Evolutionary conservation across 23 red algal genomes (phyloP), one percentile per base, ranked within the genome.

Genomic region (Cyanidium caldarium): DNA sequence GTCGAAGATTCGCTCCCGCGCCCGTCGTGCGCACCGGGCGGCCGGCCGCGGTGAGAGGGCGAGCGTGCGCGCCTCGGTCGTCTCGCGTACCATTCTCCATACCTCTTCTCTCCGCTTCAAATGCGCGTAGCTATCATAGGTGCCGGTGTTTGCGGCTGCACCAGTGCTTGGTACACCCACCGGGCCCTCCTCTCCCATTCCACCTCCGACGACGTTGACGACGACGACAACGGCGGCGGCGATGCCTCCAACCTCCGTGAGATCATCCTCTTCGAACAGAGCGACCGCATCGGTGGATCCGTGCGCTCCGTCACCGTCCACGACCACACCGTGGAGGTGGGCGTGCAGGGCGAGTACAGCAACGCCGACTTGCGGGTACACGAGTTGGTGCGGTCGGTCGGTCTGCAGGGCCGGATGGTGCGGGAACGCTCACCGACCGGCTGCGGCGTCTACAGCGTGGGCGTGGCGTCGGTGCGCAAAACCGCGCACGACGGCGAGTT

Each of bases 81-180:
- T n/a, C n/a, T n/a, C n/a, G n/a, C n/a, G n/a, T n/a, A n/a, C n/a
- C n/a, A n/a, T n/a, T n/a, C n/a, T n/a, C n/a, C n/a, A n/a, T n/a
- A n/a, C n/a, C n/a, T n/a, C n/a, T n/a, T n/a, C n/a, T n/a, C n/a
- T n/a, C n/a, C n/a, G n/a, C n/a, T n/a, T n/a, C n/a, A n/a, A n/a
- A 61, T 61, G 51, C 51, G 51, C 31, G 51, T 61, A 5, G 51
- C 51, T 16, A 61, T 61, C 51, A 61, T 61, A 10, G 51, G 51
- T 25, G 51, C n/a, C 51, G 51, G 51, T 25, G 19, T 12, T 25
- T 61, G 51, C 21, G 51, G 51, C 23, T 61, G 51, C 23, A 5
- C 31, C 21, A 28, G 10, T 25, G 51, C 51, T 16, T 61, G 31
- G n/a, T 28, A 61, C n/a, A 28, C 31, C 23, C n/a, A 16, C 7